phyloP scores from a whole-genome alignment of 257 asterid species.

The Nicotiana otophora region DNA sequence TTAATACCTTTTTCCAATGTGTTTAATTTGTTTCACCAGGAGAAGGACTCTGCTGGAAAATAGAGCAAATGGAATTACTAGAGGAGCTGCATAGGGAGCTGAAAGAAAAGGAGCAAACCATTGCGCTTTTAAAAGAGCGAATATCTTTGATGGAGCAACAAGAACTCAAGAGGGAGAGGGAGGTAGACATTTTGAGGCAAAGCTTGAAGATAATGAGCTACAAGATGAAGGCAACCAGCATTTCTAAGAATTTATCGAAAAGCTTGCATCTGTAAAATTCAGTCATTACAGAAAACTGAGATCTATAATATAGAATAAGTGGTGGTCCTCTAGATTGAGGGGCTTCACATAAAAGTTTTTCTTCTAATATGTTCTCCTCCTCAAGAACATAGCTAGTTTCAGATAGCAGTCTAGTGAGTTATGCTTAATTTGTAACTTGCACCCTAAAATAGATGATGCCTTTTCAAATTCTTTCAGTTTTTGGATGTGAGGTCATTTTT shows the following conservation, averaged over 20 bases:
- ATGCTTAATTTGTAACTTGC: not conserved
- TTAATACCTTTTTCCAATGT: not conserved
- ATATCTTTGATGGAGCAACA: slow-evolving; percentile 48
- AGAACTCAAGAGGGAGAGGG: slow-evolving; percentile 59
- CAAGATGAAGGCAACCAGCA: slow-evolving; percentile 28
- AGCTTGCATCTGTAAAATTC: not conserved
- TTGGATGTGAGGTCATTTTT: not conserved
- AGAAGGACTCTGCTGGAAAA: slow-evolving; percentile 41
- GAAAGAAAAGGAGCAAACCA: slow-evolving; percentile 46
- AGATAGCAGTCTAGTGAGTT: not conserved
- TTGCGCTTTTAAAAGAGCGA: slow-evolving; percentile 41
- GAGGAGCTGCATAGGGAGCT: slow-evolving; percentile 46
- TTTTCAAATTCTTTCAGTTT: not conserved
- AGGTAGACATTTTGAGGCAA: slow-evolving; percentile 66
- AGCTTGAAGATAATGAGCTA: slow-evolving; percentile 73
- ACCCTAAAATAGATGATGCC: not conserved
- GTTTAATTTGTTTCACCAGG: slow-evolving; percentile 28
- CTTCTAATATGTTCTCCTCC: not conserved
- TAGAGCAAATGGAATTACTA: slow-evolving; percentile 34
- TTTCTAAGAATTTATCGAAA: not conserved
- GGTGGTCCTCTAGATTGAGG: not conserved
- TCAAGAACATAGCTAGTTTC: not conserved
- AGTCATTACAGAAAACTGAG: not conserved
- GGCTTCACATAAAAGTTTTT: not conserved
- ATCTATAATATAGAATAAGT: not conserved